Conservation (phyloP, 345 rosid species). For the Bruguiera sexangula region DNA sequence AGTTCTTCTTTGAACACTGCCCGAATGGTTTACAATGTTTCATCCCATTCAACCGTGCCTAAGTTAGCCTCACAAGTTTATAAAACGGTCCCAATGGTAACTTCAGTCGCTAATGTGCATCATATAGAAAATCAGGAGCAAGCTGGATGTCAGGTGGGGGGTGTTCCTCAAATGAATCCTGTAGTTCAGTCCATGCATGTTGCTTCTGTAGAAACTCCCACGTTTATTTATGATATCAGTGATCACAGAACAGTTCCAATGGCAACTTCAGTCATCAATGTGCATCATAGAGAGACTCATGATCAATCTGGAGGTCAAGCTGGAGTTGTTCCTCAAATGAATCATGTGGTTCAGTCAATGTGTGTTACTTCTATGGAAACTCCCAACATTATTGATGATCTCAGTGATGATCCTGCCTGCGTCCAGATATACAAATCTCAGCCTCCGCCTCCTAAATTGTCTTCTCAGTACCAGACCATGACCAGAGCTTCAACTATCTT, state of each 20-base stretch:
- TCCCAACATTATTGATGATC: conserved; percentile 28
- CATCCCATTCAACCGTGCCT: conserved; percentile 23
- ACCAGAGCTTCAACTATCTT: conserved; percentile 33
- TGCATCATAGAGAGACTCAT: too few species aligned
- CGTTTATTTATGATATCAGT: conserved; percentile 35
- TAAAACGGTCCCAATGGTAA: conserved; percentile 25
- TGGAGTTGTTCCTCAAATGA: conserved; percentile 30
- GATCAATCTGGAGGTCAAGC: too few species aligned
- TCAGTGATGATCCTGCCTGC: conserved; percentile 50
- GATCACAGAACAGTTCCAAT: conserved; percentile 16
- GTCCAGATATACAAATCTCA: conserved; percentile 79
- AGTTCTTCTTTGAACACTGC: conserved; percentile 22
- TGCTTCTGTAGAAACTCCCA: conserved; percentile 34
- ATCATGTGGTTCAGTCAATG: conserved; percentile 33
- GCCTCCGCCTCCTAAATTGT: conserved; percentile 63
- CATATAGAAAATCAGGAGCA: conserved; percentile 25
- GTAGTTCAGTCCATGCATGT: conserved; percentile 34
- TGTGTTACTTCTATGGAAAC: conserved; percentile 36
- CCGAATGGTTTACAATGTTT: conserved; percentile 28
- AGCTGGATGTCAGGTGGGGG: conserved; percentile 2
- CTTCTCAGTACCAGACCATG: conserved; percentile 51
- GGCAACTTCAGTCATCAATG: too few species aligned
- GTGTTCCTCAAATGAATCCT: conserved; percentile 30
- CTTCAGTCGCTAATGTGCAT: conserved; percentile 15
- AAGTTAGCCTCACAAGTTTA: conserved; percentile 41